Percentiles rank a stretch among this genome's conserved stretches.
phyloP scores from a whole-genome alignment of 495 filamentous ascomycete species.

The Annulohypoxylon nitens region DNA sequence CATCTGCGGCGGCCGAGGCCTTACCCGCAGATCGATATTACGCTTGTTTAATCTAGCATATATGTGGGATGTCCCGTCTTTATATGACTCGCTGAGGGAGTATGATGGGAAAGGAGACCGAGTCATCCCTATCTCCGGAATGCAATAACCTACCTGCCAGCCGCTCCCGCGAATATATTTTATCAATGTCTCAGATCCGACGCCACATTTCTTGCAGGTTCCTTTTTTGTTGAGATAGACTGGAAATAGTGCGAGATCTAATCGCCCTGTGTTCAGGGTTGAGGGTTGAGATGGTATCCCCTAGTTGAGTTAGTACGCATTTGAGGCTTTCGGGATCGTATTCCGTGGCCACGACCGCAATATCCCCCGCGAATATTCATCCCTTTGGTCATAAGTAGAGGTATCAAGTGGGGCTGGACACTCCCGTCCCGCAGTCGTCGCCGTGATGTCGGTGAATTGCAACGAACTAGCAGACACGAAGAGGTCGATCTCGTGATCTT shows the following conservation, averaged over 20 bases:
- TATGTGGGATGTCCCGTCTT: slow-evolving; percentile 9
- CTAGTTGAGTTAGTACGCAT: slow-evolving; percentile 25
- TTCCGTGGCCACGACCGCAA: slow-evolving; percentile 32
- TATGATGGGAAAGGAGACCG: slow-evolving; percentile 9
- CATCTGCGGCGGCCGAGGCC: slow-evolving; percentile 17
- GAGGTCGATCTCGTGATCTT: slow-evolving; percentile 19
- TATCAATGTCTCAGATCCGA: slow-evolving; percentile 24
- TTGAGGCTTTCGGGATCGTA: slow-evolving; percentile 45
- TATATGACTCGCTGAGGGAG: not conserved
- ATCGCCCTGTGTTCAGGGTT: slow-evolving; percentile 24
- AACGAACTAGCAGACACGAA: slow-evolving; percentile 14
- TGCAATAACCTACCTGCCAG: slow-evolving; percentile 6
- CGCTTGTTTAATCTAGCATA: slow-evolving; percentile 28
- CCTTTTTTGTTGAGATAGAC: slow-evolving; percentile 22
- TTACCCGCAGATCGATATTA: slow-evolving; percentile 42
- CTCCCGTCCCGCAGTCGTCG: slow-evolving; percentile 33
- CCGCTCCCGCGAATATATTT: slow-evolving; percentile 19
- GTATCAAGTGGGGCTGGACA: slow-evolving; percentile 19
- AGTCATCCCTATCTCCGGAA: slow-evolving; percentile 13
- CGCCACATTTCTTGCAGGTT: slow-evolving; percentile 34
- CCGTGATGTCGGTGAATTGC: slow-evolving; percentile 22
- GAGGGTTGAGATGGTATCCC: slow-evolving; percentile 3
- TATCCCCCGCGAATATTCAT: slow-evolving; percentile 25
- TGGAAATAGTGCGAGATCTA: slow-evolving; percentile 19
- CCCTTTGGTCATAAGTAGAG: slow-evolving; percentile 12